Base-by-base conservation (phyloP, 495 filamentous ascomycete genomes). In the Penicillium crystallinum region DNA sequence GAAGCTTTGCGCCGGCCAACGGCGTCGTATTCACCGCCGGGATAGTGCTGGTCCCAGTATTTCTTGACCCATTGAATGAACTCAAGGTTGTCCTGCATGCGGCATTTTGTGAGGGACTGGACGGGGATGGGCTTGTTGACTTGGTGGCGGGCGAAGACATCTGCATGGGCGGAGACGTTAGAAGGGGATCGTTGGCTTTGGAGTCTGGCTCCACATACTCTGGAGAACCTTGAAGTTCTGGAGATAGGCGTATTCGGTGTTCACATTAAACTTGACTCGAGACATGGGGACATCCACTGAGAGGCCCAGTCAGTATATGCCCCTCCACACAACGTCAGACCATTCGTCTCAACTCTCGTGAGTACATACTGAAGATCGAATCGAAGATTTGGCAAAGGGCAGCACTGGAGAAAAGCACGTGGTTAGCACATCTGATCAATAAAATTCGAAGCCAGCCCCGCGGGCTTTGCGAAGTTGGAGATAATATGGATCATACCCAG, bases 41-140 rank as follows among this genome's bases (percentile, higher is more conserved):
- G 91, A 66, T 86, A 98, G 79, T 97, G 90, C 65, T 96, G 91
- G 65, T 98, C 95, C 93, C 93, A 98, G 75, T 90, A 96, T 56
- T 78, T 75, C 81, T 97, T 97, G 46, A 81, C 84, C 89, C 89
- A 98, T 75, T 98, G 93, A 30, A 98, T 82, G 71, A 97, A 98
- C 65, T 97, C 95, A 54, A 98, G 90, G 76, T 98, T 98, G 68
- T 98, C 93, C 74, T 98, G 93, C 89, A 98, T 97, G 75, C 95
- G 95, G 79, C 93, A 98, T 72, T 97, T 97, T 56, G 90, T 80
- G 49, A 98, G 85, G 57, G 81, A 75, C 69, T 96, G 84, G 60
- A 97, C 87, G 57, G 90, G 91, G 54, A 97, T 82, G 21, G 84
- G 83, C 59, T 89, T 89, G 48, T 97, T 90, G 68, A 98, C 82